Evolutionary conservation across 768 basidiomycete genomes (phyloP).

Genomic region (Termitomyces sp.): DNA sequence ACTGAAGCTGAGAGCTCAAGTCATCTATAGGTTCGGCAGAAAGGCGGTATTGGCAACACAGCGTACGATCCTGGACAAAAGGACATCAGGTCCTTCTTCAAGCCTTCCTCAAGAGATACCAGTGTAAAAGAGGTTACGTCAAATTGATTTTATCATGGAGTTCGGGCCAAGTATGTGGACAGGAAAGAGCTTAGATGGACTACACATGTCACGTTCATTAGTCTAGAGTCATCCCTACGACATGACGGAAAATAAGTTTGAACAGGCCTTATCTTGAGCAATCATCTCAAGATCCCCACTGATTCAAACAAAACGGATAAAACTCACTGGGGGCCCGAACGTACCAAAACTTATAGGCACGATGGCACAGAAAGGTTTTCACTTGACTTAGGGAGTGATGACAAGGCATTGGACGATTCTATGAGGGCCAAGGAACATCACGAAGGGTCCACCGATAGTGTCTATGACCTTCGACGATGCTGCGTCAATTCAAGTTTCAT

Average conservation of each 20-base stretch:
- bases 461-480: not conserved
- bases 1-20: not conserved
- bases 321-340: not conserved
- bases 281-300: not conserved
- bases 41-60: constrained; percentile 69
- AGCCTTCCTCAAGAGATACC: not conserved
- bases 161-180: not conserved
- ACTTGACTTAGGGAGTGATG: not conserved
- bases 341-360: too few species aligned
- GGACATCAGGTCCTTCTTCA: constrained; percentile 72
- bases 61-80: constrained; percentile 73
- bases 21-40: constrained; percentile 49
- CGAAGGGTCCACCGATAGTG: not conserved
- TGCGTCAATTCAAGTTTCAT: not conserved
- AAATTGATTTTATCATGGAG: not conserved
- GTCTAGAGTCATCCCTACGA: not conserved
- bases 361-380: not conserved
- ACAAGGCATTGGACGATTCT: not conserved
- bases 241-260: not conserved
- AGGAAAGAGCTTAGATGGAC: not conserved
- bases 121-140: not conserved
- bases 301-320: not conserved
- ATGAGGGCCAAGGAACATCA: not conserved
- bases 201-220: not conserved
- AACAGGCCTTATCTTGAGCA: not conserved